Evolutionary conservation across 2,329 filamentous ascomycete species (phyloP).

Genomic region (Knufia petricola): DNA sequence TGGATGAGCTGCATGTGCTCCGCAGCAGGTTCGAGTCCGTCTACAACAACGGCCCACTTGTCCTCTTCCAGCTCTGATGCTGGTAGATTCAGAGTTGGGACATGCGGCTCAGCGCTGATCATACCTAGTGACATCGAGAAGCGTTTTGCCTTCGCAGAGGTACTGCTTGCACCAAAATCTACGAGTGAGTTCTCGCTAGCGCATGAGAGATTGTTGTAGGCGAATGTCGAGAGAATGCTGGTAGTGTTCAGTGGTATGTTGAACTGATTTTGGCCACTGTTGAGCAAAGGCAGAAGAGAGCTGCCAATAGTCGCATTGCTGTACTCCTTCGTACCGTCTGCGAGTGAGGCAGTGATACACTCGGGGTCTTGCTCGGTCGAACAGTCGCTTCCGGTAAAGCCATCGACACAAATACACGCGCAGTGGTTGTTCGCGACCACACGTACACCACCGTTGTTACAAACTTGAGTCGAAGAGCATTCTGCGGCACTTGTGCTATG

Average conservation of each 20-base stretch:
- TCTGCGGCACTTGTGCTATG: constrained; percentile 28
- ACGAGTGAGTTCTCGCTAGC: constrained; percentile 78
- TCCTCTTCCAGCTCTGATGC: background rate
- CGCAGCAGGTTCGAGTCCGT: background rate
- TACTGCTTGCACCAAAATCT: constrained; percentile 47
- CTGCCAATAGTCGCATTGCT: constrained; percentile 70
- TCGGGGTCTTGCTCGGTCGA: constrained; percentile 38
- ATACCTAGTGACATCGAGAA: constrained; percentile 20
- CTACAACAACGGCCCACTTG: background rate
- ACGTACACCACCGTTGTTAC: constrained; percentile 71
- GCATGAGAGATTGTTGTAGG: constrained; percentile 65
- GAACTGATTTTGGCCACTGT: constrained; percentile 57
- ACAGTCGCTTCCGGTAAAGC: constrained; percentile 63
- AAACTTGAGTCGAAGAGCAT: constrained; percentile 56
- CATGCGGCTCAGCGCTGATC: constrained; percentile 8
- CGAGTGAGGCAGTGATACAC: constrained; percentile 45
- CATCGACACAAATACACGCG: constrained; percentile 79
- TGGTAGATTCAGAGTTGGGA: constrained; percentile 10
- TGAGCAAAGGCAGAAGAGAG: constrained; percentile 65
- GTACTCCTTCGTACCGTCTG: constrained; percentile 30
- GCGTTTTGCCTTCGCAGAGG: constrained; percentile 21
- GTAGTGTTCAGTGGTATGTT: constrained; percentile 63
- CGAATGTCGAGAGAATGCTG: constrained; percentile 66
- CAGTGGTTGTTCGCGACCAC: constrained; percentile 60
- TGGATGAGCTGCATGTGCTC: background rate